Base-by-base conservation (phyloP, 495 filamentous ascomycete species). In the Trichoderma erinaceum region DNA sequence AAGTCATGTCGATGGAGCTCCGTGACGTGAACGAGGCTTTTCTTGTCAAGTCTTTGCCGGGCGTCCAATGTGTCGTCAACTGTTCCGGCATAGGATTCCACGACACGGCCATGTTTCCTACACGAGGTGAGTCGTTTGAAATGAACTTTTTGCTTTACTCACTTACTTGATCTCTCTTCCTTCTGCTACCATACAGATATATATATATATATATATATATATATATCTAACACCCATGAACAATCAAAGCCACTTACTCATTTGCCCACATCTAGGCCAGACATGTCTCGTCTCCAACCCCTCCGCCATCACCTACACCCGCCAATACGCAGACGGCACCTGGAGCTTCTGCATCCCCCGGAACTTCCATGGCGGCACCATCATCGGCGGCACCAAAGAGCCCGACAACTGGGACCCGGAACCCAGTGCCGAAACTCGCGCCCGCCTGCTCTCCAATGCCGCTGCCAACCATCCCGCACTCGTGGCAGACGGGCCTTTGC, bases 381-480 rank as follows among this genome's bases (percentile, higher is more conserved):
- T 89, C 29, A 84, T 89, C 61, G 87, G 87, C 16, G 87, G 87
- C 0, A 89, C 87, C 7, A 88, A 87, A 69, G 82, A 88, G 69
- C 80, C 82, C 1, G 75, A 83, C 64, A 77, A 87, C 68, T 88
- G 84, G 84, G 79, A 83, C 68, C 77, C 78, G 1, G 76, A 79
- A 56, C 82, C 85, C 4, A 80, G 75, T 0, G 67, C 67, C 12
- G 82, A 83, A 68, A 82, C 79, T 10, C 74, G 85, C 43, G 77
- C 80, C 67, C 70, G 67, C 18, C 72, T 89, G 27, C 75, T 89
- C 41, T 66, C 67, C 10, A 56, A 41, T 21, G 16, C 21, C 52
- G 73, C 64, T 12, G 75, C 67, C 41, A 80, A 76, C 61, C 79
- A 80, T 56, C 80, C 80, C 1, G 52, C 69, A 16, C 78, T 82